These are phyloP conservation scores for Incumbomyces lentus DNA, from an alignment of 2,329 filamentous ascomycete genomes.

Conservation along the genomic window DNA sequence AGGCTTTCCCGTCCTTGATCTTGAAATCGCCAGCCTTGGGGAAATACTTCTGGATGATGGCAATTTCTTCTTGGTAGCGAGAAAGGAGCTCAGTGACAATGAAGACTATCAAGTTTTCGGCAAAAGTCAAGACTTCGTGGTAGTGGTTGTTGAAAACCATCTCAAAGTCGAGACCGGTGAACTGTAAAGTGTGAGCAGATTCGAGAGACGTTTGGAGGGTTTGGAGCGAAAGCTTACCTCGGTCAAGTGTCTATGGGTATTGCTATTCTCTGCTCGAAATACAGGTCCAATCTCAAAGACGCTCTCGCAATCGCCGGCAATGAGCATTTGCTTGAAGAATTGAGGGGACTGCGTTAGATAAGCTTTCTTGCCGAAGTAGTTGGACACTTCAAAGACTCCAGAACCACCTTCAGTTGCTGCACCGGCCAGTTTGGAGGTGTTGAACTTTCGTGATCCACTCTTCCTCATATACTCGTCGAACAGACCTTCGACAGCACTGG, in stretches of 20 bases:
- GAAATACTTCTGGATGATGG: slow-evolving; percentile 38
- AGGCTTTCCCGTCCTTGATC: slow-evolving; percentile 39
- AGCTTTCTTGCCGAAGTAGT: slow-evolving; percentile 78
- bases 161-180: slow-evolving; percentile 43
- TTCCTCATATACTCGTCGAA: slow-evolving; percentile 71
- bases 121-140: slow-evolving; percentile 41
- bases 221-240: slow-evolving; percentile 34
- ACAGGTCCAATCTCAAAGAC: slow-evolving; percentile 58
- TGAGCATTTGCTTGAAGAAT: slow-evolving; percentile 59
- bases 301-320: slow-evolving; percentile 51
- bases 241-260: slow-evolving; percentile 56
- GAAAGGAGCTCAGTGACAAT: slow-evolving; percentile 37
- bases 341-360: slow-evolving; percentile 57
- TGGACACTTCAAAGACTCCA: slow-evolving; percentile 72
- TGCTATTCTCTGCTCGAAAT: slow-evolving; percentile 58
- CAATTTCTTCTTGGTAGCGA: slow-evolving; percentile 36
- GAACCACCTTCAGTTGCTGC: slow-evolving; percentile 86
- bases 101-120: slow-evolving; percentile 40
- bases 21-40: slow-evolving; percentile 42
- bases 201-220: slow-evolving; percentile 15
- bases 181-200: slow-evolving; percentile 23
- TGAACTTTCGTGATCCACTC: slow-evolving; percentile 69
- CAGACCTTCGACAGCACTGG: slow-evolving; percentile 54
- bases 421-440: slow-evolving; percentile 80
- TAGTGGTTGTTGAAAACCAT: slow-evolving; percentile 41